phyloP scores from a whole-genome alignment of 352 stramenopile genomes.

The Thraustochytrium sp. region DNA sequence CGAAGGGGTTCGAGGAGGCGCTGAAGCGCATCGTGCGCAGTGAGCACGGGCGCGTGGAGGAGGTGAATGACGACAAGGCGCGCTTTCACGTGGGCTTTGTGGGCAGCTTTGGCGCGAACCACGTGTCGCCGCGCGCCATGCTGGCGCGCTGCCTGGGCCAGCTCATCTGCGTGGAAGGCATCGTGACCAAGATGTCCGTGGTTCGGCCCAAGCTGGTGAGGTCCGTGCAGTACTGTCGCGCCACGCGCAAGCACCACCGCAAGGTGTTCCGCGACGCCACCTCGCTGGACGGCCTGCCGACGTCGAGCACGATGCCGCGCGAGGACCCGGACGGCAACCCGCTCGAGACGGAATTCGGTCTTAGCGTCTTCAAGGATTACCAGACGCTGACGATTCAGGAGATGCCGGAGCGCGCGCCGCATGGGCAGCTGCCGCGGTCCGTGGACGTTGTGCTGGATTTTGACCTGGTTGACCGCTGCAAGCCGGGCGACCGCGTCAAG shows the following conservation, averaged over 20 bases:
- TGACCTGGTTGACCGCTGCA: conserved; percentile 96
- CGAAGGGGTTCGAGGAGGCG: conserved; percentile 67
- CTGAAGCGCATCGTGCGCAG: conserved; percentile 44
- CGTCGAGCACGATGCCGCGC: conserved; percentile 81
- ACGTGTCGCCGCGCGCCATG: conserved; percentile 86
- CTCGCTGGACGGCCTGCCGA: conserved; percentile 79
- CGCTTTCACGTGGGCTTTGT: conserved; percentile 76
- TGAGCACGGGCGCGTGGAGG: conserved; percentile 38
- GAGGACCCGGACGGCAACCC: conserved; percentile 91
- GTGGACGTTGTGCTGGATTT: conserved; percentile 96
- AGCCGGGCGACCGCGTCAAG: conserved; percentile 91
- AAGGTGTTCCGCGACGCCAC: conserved; percentile 92
- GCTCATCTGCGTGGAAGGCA: conserved; percentile 96
- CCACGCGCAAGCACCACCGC: conserved; percentile 68
- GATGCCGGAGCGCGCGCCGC: conserved; percentile 90
- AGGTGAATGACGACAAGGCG: conserved; percentile 56
- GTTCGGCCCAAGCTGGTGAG: conserved; percentile 95
- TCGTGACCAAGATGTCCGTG: conserved; percentile 94
- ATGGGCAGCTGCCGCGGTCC: conserved; percentile 91
- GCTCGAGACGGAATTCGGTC: conserved; percentile 95
- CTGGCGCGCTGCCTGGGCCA: conserved; percentile 79
- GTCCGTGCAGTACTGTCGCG: conserved; percentile 95
- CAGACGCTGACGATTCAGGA: conserved; percentile 88
- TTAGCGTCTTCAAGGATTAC: conserved; percentile 97
- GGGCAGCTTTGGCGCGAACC: conserved; percentile 82